Evolutionary conservation across 2,329 filamentous ascomycete genomes (phyloP).

Genomic region (Phialocephala sp.): DNA sequence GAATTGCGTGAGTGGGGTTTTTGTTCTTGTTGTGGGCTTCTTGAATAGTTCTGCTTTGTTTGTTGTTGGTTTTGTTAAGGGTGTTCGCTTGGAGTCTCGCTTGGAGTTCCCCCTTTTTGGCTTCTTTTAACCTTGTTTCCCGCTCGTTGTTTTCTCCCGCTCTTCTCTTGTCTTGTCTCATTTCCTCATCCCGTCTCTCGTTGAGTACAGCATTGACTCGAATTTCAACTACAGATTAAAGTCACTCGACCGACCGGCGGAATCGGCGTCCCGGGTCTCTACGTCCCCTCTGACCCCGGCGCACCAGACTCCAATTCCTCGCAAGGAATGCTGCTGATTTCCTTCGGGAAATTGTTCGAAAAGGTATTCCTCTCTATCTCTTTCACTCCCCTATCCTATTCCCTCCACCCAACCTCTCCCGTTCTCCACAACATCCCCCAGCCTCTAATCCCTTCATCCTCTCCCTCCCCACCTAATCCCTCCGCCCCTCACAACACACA

Average conservation of each 20-base stretch:
- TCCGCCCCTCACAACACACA: no score
- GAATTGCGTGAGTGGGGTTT: slow-evolving; percentile 26
- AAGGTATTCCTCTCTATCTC: slow-evolving; percentile 52
- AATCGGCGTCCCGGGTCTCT: slow-evolving; percentile 41
- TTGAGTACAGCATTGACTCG: neutral
- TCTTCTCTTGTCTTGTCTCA: neutral
- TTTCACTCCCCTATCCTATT: no score
- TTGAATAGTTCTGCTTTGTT: no score
- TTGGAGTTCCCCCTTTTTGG: no score
- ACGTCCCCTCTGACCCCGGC: slow-evolving; percentile 59
- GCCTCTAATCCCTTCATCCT: no score
- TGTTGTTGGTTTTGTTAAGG: no score
- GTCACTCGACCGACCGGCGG: slow-evolving; percentile 40
- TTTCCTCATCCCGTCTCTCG: no score
- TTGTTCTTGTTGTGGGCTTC: neutral
- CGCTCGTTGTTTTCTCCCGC: neutral
- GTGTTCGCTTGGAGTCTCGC: no score
- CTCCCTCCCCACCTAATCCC: no score
- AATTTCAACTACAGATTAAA: slow-evolving; percentile 22
- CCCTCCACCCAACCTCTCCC: neutral
- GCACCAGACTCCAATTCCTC: slow-evolving; percentile 64
- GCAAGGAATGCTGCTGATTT: slow-evolving; percentile 68
- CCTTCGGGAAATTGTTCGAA: slow-evolving; percentile 72
- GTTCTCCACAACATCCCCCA: no score
- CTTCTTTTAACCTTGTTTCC: no score